Evolutionary conservation across 169 alveolate species (phyloP).

Genomic region (Cryptosporidium andersoni): DNA sequence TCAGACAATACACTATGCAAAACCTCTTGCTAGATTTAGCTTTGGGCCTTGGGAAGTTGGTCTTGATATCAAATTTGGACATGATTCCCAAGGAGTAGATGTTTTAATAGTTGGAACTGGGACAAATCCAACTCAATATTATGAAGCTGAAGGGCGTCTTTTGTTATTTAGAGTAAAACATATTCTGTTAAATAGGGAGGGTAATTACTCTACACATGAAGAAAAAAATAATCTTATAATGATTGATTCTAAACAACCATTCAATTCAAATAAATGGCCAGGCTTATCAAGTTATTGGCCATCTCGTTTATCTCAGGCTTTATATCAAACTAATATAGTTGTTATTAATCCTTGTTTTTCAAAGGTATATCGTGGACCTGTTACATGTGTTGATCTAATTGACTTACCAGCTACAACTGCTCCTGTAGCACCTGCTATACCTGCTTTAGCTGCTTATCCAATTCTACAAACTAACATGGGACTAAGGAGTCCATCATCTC

Average conservation of each 20-base stretch:
- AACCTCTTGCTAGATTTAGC: conserved; percentile 44
- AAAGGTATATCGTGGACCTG: conserved; percentile 64
- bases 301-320: conserved; percentile 32
- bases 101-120: conserved; percentile 58
- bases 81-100: conserved; percentile 58
- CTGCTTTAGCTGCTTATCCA: conserved; percentile 70
- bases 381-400: conserved; percentile 49
- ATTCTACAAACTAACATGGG: conserved; percentile 33
- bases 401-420: conserved; percentile 69
- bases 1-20: conserved; percentile 12
- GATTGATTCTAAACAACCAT: not conserved
- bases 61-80: conserved; percentile 30
- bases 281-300: conserved; percentile 56
- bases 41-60: conserved; percentile 71
- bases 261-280: conserved; percentile 24
- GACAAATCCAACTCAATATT: conserved; percentile 60
- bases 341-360: conserved; percentile 19
- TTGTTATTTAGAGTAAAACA: conserved; percentile 38
- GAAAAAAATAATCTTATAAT: not conserved
- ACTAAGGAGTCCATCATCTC: conserved; percentile 34
- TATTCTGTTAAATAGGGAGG: not conserved
- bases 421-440: conserved; percentile 68
- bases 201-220: not conserved
- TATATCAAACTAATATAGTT: conserved; percentile 31
- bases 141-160: conserved; percentile 63